Evolutionary conservation across 768 basidiomycete species (phyloP).

Genomic region (Mycena latifolia): DNA sequence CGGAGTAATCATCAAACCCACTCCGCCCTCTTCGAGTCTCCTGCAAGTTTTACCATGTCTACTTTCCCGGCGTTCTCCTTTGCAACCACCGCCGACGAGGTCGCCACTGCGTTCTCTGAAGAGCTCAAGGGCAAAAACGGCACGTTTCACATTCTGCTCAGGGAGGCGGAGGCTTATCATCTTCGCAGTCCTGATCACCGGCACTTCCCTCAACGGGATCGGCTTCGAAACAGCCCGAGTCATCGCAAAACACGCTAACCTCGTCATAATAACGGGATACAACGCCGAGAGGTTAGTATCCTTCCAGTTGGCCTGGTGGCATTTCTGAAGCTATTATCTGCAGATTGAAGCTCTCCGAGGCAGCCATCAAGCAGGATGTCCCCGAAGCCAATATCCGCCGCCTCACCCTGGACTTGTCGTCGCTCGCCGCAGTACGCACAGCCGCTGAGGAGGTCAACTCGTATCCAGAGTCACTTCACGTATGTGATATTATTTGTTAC

Average conservation of each 20-base stretch:
- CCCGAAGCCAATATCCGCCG: constrained; percentile 10
- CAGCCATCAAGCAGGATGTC: neutral
- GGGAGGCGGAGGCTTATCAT: too few relatives aligned
- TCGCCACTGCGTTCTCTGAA: neutral
- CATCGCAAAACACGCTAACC: constrained; percentile 12
- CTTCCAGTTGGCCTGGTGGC: too few relatives aligned
- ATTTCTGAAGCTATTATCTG: neutral
- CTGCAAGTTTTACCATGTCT: too few relatives aligned
- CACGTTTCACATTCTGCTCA: too few relatives aligned
- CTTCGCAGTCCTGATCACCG: constrained; percentile 13
- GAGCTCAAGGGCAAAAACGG: constrained; percentile 8
- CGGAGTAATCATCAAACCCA: too few relatives aligned
- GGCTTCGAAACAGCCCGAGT: too few relatives aligned
- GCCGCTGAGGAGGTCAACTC: constrained; percentile 20
- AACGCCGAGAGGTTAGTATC: neutral
- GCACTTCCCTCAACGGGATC: constrained; percentile 23
- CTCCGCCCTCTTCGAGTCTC: too few relatives aligned
- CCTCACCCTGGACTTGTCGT: too few relatives aligned
- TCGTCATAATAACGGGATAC: constrained; percentile 8
- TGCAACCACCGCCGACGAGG: too few relatives aligned
- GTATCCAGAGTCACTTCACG: constrained; percentile 12
- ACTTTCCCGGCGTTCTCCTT: neutral
- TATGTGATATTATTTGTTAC: neutral
- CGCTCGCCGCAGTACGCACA: constrained; percentile 13
- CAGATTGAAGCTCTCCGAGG: neutral